A percentile compares a stretch with the other conserved stretches of the same genome.
Conservation (phyloP, 441 rosid genomes). For the Pelargonium australe region DNA sequence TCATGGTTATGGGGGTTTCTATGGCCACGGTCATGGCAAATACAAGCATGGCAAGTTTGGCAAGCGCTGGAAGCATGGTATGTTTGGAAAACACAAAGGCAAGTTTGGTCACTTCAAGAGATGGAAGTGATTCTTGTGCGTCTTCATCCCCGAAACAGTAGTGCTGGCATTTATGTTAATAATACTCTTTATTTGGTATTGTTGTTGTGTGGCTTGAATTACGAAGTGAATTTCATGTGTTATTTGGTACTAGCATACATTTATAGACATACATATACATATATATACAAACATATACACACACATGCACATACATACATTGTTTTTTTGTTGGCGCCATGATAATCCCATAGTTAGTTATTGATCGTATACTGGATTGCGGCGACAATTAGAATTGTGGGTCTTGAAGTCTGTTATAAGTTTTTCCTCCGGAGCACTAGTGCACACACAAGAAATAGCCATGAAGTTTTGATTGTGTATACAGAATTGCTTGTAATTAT, state of each 20-base stretch:
- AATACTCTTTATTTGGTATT: background rate
- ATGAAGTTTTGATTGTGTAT: too few species aligned
- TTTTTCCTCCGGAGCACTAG: too few species aligned
- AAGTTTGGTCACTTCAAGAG: conserved; percentile 38
- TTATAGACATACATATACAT: background rate
- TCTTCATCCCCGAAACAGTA: background rate
- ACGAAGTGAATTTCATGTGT: background rate
- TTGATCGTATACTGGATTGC: too few species aligned
- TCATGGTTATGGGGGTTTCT: conserved; percentile 26
- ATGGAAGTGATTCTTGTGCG: conserved; percentile 50
- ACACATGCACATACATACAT: too few species aligned
- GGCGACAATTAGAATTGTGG: too few species aligned
- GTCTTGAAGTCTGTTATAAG: too few species aligned
- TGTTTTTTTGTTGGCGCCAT: too few species aligned
- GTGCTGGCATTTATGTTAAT: background rate
- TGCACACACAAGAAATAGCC: too few species aligned
- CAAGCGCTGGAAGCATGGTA: conserved; percentile 58
- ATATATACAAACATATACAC: too few species aligned
- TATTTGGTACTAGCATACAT: background rate
- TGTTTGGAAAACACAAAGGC: conserved; percentile 68
- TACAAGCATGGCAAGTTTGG: conserved; percentile 79
- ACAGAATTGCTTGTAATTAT: too few species aligned
- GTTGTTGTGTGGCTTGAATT: background rate
- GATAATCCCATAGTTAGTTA: too few species aligned
- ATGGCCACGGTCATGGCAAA: conserved; percentile 52